Evolutionary conservation across 2,329 filamentous ascomycete genomes (phyloP), one percentile per base, ranked within the genome.

Genomic region (Dryadomyces quercus-mongolicae): DNA sequence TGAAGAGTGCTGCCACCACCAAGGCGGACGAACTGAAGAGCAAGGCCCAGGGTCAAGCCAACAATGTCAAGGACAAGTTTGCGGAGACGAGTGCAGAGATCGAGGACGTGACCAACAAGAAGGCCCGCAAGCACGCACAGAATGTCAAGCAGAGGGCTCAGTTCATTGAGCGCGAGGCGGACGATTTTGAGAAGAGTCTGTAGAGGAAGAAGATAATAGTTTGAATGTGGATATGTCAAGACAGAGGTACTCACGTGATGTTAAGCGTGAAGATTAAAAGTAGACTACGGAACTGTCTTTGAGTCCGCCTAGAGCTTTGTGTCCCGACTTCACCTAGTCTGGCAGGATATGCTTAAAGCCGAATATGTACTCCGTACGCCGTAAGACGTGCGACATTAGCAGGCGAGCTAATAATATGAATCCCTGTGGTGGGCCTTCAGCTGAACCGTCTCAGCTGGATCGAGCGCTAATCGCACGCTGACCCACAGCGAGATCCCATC

Each of bases 71-170:
- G 25, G 25, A 31, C 25, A 31, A 31, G 25, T 31, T 31, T 8
- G 25, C 25, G 25, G 25, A 31, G 25, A 31, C 25, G 25, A 31
- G 25, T 31, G 66, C 59, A 8, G 66, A 72, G 58, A 44, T 66
- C 2, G 59, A 63, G 12, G 66, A 68, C 2, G 56, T 67, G 58
- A 60, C 67, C 2, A 63, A 65, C 55, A 68, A 68, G 18, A 66
- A 65, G 57, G 64, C 64, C 0, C 52, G 53, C n/a, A 68, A 71
- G 63, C 57, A 64, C 34, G 68, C 67, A 1, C 84, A 66, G 53
- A 58, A 71, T 61, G 58, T 63, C 9, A 65, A 68, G 64, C 61
- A 62, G 55, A 67, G 63, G 56, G 44, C 20, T 22, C 44, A 22
- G 25, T 31, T 31, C 8, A 31, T 22, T 15, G 25, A 46, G 9